phyloP scores from a whole-genome alignment of 495 filamentous ascomycete species.

The Penicillium herquei region DNA sequence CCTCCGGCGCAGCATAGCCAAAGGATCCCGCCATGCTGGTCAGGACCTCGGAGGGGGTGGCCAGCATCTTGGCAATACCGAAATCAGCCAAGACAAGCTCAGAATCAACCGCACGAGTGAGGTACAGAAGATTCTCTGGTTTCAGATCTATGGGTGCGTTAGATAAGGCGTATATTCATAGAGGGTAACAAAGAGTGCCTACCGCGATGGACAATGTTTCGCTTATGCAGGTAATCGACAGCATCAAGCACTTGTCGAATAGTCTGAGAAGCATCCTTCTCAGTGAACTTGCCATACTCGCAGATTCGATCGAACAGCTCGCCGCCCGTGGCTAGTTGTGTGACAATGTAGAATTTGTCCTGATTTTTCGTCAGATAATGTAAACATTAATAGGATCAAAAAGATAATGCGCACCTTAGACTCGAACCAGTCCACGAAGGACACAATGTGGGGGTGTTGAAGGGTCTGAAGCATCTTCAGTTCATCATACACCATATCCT shows the following conservation, averaged over 20 bases:
- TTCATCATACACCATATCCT: slow-evolving; percentile 98
- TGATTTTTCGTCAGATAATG: slow-evolving; percentile 32
- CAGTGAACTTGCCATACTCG: slow-evolving; percentile 96
- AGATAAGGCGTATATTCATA: background rate
- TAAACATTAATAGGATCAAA: too few relatives aligned
- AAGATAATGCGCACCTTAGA: slow-evolving; percentile 56
- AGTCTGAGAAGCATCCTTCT: slow-evolving; percentile 96
- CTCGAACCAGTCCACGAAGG: slow-evolving; percentile 99
- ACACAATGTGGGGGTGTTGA: slow-evolving; percentile 93
- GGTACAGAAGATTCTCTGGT: slow-evolving; percentile 95
- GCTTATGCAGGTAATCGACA: slow-evolving; percentile 90
- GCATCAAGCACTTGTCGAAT: slow-evolving; percentile 94
- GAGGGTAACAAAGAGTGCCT: slow-evolving; percentile 13
- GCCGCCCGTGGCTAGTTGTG: slow-evolving; percentile 91
- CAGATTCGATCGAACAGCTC: slow-evolving; percentile 98
- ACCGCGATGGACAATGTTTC: slow-evolving; percentile 97
- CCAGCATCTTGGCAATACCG: slow-evolving; percentile 98
- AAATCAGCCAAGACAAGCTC: slow-evolving; percentile 95
- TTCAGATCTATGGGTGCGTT: slow-evolving; percentile 73
- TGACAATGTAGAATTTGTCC: slow-evolving; percentile 99
- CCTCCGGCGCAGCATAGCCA: slow-evolving; percentile 95
- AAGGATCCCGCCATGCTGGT: slow-evolving; percentile 99
- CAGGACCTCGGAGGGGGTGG: slow-evolving; percentile 82
- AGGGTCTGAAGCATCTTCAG: slow-evolving; percentile 86
- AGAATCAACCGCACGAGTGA: slow-evolving; percentile 72